Conservation (phyloP, 176 grass and related monocot species). For the Raddia distichophylla region DNA sequence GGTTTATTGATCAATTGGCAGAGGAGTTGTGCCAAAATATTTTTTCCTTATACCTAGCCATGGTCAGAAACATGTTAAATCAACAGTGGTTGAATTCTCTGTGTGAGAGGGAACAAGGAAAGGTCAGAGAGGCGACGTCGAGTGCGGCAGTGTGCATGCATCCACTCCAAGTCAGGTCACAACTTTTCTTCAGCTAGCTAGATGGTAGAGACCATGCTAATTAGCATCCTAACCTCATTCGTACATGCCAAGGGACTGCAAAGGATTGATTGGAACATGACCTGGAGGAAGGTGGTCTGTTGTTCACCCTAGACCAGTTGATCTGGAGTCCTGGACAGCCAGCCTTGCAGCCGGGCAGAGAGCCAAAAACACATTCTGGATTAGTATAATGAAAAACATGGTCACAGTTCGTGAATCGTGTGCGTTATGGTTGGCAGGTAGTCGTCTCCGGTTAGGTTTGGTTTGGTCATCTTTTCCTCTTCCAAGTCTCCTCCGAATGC, state of each 20-base stretch:
- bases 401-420: not conserved
- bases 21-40: not conserved
- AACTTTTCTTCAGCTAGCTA: not conserved
- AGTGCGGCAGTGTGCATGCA: not conserved
- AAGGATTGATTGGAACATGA: conserved; percentile 32
- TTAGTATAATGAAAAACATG: not conserved
- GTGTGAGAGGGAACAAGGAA: conserved; percentile 1
- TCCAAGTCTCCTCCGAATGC: conserved; percentile 42
- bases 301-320: not conserved
- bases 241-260: conserved; percentile 52
- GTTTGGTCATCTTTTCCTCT: conserved; percentile 23
- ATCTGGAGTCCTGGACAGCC: not conserved
- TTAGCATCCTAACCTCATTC: conserved; percentile 11
- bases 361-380: not conserved
- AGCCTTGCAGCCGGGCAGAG: not conserved
- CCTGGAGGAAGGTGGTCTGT: not conserved
- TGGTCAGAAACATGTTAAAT: conserved; percentile 30
- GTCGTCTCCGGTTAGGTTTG: not conserved
- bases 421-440: conserved; percentile 37
- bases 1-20: not conserved
- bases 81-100: conserved; percentile 34
- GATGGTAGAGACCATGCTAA: no score
- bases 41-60: not conserved
- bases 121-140: conserved; percentile 2
- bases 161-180: conserved; percentile 11